Conservation (phyloP, 2,329 filamentous ascomycete genomes). For the Alternaria panax region DNA sequence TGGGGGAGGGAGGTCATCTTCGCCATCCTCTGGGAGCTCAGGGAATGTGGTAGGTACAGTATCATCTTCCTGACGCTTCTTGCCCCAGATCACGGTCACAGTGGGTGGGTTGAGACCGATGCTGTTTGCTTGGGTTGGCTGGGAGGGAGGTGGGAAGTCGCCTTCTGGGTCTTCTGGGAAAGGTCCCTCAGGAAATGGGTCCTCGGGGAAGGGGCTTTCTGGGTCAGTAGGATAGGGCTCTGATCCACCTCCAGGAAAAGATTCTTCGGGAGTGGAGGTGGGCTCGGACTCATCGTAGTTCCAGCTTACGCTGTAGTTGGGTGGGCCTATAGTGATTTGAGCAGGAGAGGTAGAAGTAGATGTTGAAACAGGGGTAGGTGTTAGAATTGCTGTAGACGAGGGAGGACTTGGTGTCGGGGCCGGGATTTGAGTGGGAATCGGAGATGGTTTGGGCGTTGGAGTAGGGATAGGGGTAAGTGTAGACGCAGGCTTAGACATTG, state of each 20-base stretch:
- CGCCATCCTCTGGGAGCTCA: constrained; percentile 7
- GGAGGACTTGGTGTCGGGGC: not conserved
- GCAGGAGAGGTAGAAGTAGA: constrained; percentile 11
- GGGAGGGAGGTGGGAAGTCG: constrained; percentile 8
- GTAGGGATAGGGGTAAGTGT: too few species aligned
- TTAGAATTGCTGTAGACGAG: not conserved
- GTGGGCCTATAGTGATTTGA: constrained; percentile 20
- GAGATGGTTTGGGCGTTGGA: not conserved
- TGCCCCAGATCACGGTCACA: constrained; percentile 23
- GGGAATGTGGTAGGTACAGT: constrained; percentile 5
- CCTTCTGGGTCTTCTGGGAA: constrained; percentile 15
- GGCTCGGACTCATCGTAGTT: not conserved
- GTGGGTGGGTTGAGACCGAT: constrained; percentile 18
- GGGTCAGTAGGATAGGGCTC: constrained; percentile 18
- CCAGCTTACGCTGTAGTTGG: constrained; percentile 19
- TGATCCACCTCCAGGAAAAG: not conserved
- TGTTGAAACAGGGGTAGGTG: not conserved
- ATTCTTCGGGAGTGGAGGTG: not conserved
- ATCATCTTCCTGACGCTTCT: constrained; percentile 21
- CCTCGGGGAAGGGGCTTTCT: constrained; percentile 19
- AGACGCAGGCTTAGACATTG: constrained; percentile 14
- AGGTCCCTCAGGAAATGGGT: constrained; percentile 14
- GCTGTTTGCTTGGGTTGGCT: constrained; percentile 18
- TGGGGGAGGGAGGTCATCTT: not conserved
- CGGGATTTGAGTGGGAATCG: not conserved